Evolutionary conservation across 73 alveolate genomes (phyloP).

Genomic region (Paramecium sexaurelia): DNA sequence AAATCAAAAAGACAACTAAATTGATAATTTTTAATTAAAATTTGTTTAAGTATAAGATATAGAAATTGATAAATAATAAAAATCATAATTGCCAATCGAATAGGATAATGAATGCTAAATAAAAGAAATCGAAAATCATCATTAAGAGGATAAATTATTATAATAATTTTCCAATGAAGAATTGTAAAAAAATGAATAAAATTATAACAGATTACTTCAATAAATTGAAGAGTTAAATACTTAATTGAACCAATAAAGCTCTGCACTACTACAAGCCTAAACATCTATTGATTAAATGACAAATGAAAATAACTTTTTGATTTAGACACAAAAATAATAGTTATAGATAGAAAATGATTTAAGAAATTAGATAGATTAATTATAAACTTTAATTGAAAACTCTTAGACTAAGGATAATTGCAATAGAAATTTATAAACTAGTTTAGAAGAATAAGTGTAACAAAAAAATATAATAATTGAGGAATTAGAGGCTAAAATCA

Average conservation of each 20-base stretch:
- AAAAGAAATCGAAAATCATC: neutral
- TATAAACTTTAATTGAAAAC: neutral
- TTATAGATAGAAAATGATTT: neutral
- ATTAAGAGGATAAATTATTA: neutral
- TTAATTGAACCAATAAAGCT: neutral
- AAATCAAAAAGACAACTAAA: neutral
- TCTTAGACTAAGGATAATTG: too few species aligned
- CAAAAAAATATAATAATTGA: neutral
- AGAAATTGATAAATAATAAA: neutral
- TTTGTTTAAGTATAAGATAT: neutral
- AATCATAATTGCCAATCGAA: neutral
- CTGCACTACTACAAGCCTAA: neutral
- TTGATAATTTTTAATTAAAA: too few species aligned
- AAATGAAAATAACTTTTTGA: neutral
- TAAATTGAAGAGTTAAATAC: neutral
- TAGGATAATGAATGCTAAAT: neutral
- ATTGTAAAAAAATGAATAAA: neutral
- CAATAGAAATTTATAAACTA: too few species aligned
- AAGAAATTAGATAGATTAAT: neutral
- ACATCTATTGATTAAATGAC: neutral
- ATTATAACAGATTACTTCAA: neutral
- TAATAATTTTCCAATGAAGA: neutral
- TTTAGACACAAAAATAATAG: neutral
- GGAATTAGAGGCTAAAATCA: neutral
- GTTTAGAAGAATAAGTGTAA: too few species aligned